Evolutionary conservation across 2,329 filamentous ascomycete species (phyloP).

Genomic region (Colletotrichum costaricense): DNA sequence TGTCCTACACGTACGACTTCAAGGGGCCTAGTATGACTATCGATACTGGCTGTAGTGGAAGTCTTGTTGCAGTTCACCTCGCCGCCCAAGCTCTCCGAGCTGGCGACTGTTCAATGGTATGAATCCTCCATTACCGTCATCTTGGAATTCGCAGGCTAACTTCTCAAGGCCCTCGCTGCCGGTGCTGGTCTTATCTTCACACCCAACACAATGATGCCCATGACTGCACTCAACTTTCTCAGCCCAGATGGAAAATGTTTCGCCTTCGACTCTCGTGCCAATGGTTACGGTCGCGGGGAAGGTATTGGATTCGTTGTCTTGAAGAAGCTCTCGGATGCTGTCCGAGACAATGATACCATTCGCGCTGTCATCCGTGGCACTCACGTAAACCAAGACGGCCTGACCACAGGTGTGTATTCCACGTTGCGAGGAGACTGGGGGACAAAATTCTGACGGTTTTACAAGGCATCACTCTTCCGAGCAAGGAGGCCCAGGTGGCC

Average conservation of each 20-base stretch:
- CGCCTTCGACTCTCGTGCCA: conserved; percentile 68
- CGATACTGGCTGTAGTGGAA: conserved; percentile 70
- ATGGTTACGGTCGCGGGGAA: conserved; percentile 74
- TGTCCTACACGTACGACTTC: conserved; percentile 67
- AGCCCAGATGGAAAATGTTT: conserved; percentile 62
- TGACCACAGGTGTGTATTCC: conserved; percentile 56
- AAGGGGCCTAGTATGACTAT: conserved; percentile 67
- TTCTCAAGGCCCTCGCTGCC: conserved; percentile 57
- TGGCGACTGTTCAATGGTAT: conserved; percentile 55
- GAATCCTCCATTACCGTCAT: neutral
- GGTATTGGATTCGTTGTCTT: conserved; percentile 70
- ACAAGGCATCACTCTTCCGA: conserved; percentile 68
- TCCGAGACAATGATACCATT: conserved; percentile 69
- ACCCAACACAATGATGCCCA: conserved; percentile 66
- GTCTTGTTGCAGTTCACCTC: conserved; percentile 64
- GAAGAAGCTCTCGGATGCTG: conserved; percentile 68
- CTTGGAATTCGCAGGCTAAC: conserved; percentile 32
- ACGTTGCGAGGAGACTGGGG: neutral
- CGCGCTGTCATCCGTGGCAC: conserved; percentile 66
- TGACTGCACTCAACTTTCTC: conserved; percentile 65
- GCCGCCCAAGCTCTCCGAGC: conserved; percentile 61
- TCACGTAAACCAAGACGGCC: conserved; percentile 68
- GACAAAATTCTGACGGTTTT: neutral
- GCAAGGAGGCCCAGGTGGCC: conserved; percentile 59
- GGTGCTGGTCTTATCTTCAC: conserved; percentile 65